These are phyloP conservation scores for Cladosporium sphaerospermum DNA, from an alignment of 2,329 filamentous ascomycete genomes.

Conservation along the genomic window DNA sequence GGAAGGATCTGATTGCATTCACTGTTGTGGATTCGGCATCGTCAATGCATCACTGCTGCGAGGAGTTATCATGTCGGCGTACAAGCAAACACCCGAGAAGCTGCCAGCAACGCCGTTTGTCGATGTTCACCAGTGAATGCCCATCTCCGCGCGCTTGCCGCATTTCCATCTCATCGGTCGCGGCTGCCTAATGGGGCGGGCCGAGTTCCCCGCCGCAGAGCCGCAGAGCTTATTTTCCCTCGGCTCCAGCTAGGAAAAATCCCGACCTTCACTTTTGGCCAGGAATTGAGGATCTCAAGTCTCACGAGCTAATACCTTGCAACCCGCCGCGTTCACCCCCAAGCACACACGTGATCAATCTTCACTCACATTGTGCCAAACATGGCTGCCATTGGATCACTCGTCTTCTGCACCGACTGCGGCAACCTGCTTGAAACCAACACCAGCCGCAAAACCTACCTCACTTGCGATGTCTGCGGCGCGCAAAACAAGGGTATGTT, in stretches of 20 bases:
- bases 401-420: conserved; percentile 90
- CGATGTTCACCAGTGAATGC: conserved; percentile 1
- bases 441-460: conserved; percentile 66
- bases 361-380: conserved; percentile 15
- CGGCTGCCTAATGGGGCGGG: not conserved
- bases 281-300: not conserved
- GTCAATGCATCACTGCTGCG: no score
- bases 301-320: not conserved
- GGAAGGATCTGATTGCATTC: no score
- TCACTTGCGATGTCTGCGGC: conserved; percentile 81
- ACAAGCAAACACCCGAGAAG: not conserved
- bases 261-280: not conserved
- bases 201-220: conserved; percentile 1
- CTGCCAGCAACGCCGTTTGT: conserved; percentile 5
- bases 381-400: conserved; percentile 85
- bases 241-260: not conserved
- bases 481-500: conserved; percentile 70
- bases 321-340: not conserved
- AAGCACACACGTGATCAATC: not conserved
- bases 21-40: no score
- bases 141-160: conserved; percentile 1
- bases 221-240: not conserved
- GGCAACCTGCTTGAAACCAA: conserved; percentile 82
- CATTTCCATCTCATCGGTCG: conserved; percentile 2
- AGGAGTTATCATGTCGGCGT: not conserved